Conservation (phyloP, 139 green algal genomes). For the Volvox reticuliferus region DNA sequence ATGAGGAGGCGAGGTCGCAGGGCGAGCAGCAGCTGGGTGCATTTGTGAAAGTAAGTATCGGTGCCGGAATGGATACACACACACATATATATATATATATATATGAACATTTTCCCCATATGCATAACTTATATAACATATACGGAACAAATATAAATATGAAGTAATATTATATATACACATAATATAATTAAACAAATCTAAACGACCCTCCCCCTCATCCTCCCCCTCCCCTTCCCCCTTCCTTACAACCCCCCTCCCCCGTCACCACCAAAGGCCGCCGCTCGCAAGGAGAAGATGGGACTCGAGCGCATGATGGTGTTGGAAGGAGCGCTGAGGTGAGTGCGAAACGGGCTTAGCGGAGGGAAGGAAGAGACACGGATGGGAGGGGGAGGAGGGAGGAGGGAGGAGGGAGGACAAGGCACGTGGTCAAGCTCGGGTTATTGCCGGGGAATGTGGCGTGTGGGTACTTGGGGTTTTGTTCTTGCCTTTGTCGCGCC, state of each 20-base stretch:
- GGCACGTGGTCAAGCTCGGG: no score
- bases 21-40: conserved; percentile 61
- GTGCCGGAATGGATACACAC: no score
- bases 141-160: no score
- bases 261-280: neutral
- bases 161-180: no score
- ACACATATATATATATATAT: no score
- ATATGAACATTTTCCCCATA: no score
- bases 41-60: conserved; percentile 44
- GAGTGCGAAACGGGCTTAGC: neutral
- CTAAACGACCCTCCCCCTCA: no score
- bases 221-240: neutral
- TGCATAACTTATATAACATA: no score
- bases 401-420: neutral
- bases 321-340: conserved; percentile 54
- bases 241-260: neutral
- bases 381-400: neutral
- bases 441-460: no score
- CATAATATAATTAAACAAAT: no score
- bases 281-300: conserved; percentile 55
- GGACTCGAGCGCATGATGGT: conserved; percentile 59
- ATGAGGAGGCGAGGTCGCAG: conserved; percentile 43
- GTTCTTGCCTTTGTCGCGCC: no score
- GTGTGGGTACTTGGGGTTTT: no score
- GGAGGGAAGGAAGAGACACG: neutral